Conservation (phyloP, 116 monocot species). For the Thalassia testudinum region DNA sequence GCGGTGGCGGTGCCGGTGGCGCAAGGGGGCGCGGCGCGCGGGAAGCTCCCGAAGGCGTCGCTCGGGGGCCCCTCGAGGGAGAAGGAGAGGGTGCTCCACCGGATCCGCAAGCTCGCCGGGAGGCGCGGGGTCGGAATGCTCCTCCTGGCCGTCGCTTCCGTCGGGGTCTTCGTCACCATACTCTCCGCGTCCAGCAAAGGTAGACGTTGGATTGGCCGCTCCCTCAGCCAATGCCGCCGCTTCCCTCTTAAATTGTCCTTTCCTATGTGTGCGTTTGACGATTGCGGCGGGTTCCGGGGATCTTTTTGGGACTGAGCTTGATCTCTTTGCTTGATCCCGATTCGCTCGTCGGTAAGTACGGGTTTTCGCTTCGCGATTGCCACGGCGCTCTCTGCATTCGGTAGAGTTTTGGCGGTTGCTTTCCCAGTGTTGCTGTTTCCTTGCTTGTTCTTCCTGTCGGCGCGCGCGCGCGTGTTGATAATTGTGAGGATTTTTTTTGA, state of each 20-base stretch:
- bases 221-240: not conserved
- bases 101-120: slow-evolving; percentile 46
- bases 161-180: slow-evolving; percentile 41
- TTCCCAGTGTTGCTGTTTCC: too few relatives aligned
- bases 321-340: not conserved
- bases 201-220: too few relatives aligned
- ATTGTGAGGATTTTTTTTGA: too few relatives aligned
- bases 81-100: slow-evolving; percentile 43
- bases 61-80: slow-evolving; percentile 31
- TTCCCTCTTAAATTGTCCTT: not conserved
- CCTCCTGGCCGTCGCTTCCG: slow-evolving; percentile 35
- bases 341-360: too few relatives aligned
- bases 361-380: too few relatives aligned
- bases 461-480: not conserved
- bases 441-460: too few relatives aligned
- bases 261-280: not conserved
- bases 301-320: not conserved
- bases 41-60: slow-evolving; percentile 41
- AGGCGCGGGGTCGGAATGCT: slow-evolving; percentile 46
- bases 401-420: too few relatives aligned
- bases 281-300: not conserved
- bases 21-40: slow-evolving; percentile 5
- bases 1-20: slow-evolving; percentile 21
- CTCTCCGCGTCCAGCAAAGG: slow-evolving; percentile 47
- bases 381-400: too few relatives aligned